Percentiles rank a stretch among this genome's conserved stretches.
Evolutionary conservation across 1,284 basidiomycete species (phyloP).

Genomic region (Taiwanofungus camphoratus): DNA sequence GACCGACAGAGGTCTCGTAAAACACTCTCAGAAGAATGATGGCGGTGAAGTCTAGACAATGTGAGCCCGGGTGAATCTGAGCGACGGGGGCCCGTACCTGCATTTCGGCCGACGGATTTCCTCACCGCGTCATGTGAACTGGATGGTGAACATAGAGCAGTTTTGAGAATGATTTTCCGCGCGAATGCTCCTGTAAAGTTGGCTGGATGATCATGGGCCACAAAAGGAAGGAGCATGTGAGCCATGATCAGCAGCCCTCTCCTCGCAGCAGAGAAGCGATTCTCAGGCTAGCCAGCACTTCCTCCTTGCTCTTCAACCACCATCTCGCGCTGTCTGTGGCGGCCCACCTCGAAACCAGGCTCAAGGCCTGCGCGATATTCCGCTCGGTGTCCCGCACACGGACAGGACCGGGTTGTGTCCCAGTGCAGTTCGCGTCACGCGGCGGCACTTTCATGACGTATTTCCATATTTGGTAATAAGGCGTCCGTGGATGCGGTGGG

Average conservation of each 20-base stretch:
- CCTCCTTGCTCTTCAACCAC: conserved; percentile 2
- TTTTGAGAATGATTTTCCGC: no score
- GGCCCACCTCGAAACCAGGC: neutral
- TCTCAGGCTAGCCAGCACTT: neutral
- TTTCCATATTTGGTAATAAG: conserved; percentile 12
- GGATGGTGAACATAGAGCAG: no score
- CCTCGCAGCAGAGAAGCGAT: no score
- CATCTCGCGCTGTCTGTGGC: neutral
- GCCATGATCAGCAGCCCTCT: neutral
- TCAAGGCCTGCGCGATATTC: neutral
- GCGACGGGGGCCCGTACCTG: no score
- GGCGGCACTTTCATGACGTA: conserved; percentile 7
- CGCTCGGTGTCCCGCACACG: conserved; percentile 22
- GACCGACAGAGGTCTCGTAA: no score
- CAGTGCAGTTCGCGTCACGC: conserved; percentile 16
- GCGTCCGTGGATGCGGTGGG: conserved; percentile 19
- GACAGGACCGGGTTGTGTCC: conserved; percentile 21
- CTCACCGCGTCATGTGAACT: no score
- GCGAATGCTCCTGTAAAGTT: no score
- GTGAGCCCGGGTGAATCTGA: no score
- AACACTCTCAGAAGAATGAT: no score
- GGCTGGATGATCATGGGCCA: no score
- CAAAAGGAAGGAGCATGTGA: conserved; percentile 2
- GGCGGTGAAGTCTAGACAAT: no score
- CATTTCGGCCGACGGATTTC: no score